These are phyloP conservation scores for Lasiodiplodia citricola DNA, from an alignment of 2,329 filamentous ascomycete species.

Conservation along the genomic window DNA sequence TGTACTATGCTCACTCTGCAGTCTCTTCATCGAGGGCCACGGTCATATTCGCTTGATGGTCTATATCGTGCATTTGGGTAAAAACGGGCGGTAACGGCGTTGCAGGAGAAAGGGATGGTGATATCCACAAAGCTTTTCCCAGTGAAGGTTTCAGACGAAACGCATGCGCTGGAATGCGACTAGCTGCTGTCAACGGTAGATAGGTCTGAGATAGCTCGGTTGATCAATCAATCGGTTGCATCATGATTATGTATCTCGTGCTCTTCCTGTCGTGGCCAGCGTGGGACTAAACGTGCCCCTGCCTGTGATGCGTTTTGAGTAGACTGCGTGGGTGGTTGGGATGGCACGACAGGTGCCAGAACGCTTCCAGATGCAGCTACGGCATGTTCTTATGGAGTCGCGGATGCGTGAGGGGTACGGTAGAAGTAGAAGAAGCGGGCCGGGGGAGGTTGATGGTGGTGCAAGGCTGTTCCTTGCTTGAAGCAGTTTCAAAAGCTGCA, in stretches of 20 bases:
- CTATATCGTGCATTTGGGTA: constrained; percentile 19
- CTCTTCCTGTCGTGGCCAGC: background rate
- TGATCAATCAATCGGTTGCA: constrained; percentile 24
- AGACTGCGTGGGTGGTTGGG: background rate
- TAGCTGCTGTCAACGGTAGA: constrained; percentile 1
- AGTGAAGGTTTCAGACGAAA: background rate
- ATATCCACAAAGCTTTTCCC: constrained; percentile 14
- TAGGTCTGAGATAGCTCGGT: background rate
- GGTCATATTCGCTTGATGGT: constrained; percentile 1
- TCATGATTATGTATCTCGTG: constrained; percentile 1
- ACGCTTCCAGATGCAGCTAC: constrained; percentile 5
- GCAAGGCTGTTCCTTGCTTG: constrained; percentile 23
- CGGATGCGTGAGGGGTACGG: constrained; percentile 6
- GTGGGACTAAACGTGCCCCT: background rate
- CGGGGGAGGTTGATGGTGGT: background rate
- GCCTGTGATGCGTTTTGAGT: constrained; percentile 10
- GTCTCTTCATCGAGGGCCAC: background rate
- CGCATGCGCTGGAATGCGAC: background rate
- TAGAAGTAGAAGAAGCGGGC: constrained; percentile 8
- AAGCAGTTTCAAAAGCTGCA: constrained; percentile 18
- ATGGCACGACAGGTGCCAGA: constrained; percentile 5
- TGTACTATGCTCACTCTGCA: background rate
- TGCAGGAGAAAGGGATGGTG: constrained; percentile 20
- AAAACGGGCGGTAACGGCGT: constrained; percentile 13
- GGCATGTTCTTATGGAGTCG: background rate